These are phyloP conservation scores for Cucurbita maxima DNA, from an alignment of 306 rosid species.

Conservation along the genomic window DNA sequence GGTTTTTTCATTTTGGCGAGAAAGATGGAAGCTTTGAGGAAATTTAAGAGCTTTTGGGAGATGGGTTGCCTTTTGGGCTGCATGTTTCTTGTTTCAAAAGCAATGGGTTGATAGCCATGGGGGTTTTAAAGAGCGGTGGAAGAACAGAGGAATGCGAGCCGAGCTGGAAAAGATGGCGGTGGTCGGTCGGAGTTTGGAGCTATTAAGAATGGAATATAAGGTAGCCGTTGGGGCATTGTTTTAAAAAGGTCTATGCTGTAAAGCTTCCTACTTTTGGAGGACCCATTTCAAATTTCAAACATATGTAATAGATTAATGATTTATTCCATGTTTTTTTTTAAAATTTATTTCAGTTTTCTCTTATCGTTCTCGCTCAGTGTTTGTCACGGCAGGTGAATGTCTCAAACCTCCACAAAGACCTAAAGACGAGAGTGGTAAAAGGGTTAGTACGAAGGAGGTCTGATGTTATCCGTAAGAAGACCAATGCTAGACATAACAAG, in stretches of 20 bases:
- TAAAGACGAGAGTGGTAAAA: too few species aligned
- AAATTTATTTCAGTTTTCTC: too few species aligned
- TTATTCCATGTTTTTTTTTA: too few species aligned
- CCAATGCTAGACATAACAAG: too few species aligned
- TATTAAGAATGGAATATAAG: slow-evolving; percentile 7
- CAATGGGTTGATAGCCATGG: neutral
- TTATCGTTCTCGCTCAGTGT: too few species aligned
- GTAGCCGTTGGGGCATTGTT: slow-evolving; percentile 37
- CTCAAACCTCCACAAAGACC: too few species aligned
- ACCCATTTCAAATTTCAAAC: neutral
- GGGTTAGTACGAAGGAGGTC: too few species aligned
- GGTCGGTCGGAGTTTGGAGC: slow-evolving; percentile 35
- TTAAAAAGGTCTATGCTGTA: neutral
- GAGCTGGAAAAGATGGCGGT: slow-evolving; percentile 28
- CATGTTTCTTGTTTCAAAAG: slow-evolving; percentile 17
- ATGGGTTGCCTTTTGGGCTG: slow-evolving; percentile 20
- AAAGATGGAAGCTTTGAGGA: slow-evolving; percentile 21
- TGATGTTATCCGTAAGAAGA: too few species aligned
- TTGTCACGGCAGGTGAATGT: too few species aligned
- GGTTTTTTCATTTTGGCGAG: slow-evolving; percentile 30
- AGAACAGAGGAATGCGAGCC: slow-evolving; percentile 14
- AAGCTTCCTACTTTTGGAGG: neutral
- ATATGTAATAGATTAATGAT: too few species aligned
- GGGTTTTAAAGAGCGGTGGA: neutral
- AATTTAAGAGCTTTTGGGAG: slow-evolving; percentile 23